A percentile compares a stretch with the other conserved stretches of the same genome.
Evolutionary conservation across 345 rosid genomes (phyloP).

Genomic region (Reutealis trisperma): DNA sequence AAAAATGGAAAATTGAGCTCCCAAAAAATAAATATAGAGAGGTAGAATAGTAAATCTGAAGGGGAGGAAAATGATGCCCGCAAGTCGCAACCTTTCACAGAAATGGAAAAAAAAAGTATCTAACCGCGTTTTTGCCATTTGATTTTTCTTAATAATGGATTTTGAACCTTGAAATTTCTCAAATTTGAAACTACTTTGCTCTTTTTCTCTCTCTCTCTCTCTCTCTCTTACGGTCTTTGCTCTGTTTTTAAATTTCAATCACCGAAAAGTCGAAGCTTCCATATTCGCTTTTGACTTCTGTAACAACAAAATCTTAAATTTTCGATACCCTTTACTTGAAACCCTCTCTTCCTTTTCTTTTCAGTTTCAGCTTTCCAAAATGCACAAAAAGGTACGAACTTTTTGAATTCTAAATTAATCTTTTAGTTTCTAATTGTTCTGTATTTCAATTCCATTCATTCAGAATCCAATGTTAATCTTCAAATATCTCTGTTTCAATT

Average conservation of each 20-base stretch:
- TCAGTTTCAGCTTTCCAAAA: background rate
- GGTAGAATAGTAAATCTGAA: background rate
- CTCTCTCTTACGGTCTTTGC: background rate
- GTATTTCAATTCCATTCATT: background rate
- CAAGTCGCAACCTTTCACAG: no score
- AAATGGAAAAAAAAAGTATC: background rate
- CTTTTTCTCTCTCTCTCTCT: no score
- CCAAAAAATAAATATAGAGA: no score
- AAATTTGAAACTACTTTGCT: no score
- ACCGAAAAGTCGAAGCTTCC: background rate
- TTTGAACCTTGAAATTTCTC: background rate
- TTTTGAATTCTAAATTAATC: background rate
- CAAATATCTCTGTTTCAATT: background rate
- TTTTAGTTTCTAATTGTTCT: background rate
- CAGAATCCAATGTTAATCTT: background rate
- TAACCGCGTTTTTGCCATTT: slow-evolving; percentile 8
- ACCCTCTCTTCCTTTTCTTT: no score
- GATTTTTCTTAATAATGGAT: background rate
- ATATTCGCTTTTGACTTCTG: background rate
- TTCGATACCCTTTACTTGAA: no score
- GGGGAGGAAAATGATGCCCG: no score
- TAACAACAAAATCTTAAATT: no score
- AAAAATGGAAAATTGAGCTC: no score
- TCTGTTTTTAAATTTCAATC: background rate
- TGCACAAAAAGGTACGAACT: slow-evolving; percentile 3